phyloP scores from a whole-genome alignment of 2,329 filamentous ascomycete genomes.

The Penicillium sp. region DNA sequence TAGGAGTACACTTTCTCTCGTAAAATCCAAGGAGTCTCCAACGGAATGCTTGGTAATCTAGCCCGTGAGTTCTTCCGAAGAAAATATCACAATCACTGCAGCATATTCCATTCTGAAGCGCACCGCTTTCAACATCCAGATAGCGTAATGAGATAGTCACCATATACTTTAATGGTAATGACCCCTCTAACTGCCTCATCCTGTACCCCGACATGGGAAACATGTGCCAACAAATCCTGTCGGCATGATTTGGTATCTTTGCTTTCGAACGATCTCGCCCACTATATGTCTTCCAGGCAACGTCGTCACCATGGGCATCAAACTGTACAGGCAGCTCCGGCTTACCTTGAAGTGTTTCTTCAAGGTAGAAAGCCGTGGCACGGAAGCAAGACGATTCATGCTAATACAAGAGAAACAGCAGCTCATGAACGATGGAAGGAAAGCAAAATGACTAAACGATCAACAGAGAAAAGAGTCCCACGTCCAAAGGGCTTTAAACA shows the following conservation, averaged over 20 bases:
- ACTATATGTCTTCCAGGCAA: background rate
- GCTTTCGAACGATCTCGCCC: too few relatives aligned
- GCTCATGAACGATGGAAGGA: background rate
- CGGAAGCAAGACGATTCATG: background rate
- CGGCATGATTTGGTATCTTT: background rate
- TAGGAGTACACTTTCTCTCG: background rate
- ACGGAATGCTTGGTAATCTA: too few relatives aligned
- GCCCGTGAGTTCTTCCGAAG: accelerated
- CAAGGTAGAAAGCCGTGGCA: background rate
- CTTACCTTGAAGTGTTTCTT: background rate
- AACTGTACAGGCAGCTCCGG: background rate
- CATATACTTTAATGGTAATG: background rate
- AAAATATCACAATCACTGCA: background rate
- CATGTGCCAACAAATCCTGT: background rate
- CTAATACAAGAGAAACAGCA: background rate
- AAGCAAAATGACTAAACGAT: background rate
- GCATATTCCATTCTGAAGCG: background rate
- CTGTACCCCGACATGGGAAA: too few relatives aligned
- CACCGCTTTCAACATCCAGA: background rate
- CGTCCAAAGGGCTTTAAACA: background rate
- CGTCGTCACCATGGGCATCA: background rate
- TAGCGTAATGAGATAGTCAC: background rate
- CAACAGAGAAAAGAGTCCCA: background rate
- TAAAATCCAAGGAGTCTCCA: too few relatives aligned
- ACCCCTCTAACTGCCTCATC: too few relatives aligned